Conservation (phyloP, 1,284 basidiomycete species). For the Papiliotrema flavescens region DNA sequence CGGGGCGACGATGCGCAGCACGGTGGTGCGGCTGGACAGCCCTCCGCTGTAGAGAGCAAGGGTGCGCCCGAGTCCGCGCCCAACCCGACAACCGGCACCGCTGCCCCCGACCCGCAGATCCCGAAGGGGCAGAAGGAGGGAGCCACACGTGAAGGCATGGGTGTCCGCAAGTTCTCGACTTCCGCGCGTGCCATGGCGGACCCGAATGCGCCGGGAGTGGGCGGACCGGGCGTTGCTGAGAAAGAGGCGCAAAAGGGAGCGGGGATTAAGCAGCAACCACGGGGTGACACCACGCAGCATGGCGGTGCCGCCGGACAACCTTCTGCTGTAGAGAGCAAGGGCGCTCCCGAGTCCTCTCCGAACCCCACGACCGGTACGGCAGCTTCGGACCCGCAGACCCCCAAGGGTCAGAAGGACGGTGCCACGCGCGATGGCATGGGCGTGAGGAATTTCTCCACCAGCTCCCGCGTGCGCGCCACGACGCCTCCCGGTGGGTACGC, state of each 20-base stretch:
- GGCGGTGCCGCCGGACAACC: slow-evolving; percentile 1
- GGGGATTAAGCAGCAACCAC: background rate
- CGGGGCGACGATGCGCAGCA: slow-evolving; percentile 1
- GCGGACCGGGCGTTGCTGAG: background rate
- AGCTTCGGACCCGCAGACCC: background rate
- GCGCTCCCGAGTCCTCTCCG: background rate
- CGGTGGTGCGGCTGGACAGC: slow-evolving; percentile 2
- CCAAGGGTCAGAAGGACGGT: slow-evolving; percentile 5
- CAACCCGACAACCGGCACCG: background rate
- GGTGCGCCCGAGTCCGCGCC: background rate
- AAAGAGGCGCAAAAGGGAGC: background rate
- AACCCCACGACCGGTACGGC: background rate
- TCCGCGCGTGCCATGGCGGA: background rate
- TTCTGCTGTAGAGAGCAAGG: background rate
- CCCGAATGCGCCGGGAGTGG: background rate
- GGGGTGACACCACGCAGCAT: background rate
- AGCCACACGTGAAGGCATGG: background rate
- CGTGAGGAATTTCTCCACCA: slow-evolving; percentile 10
- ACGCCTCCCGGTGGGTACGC: slow-evolving; percentile 30
- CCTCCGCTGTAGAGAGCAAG: background rate
- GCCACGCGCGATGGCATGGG: slow-evolving; percentile 1
- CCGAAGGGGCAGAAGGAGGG: background rate
- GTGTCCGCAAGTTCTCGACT: background rate
- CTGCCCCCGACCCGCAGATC: slow-evolving; percentile 1
- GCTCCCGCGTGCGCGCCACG: slow-evolving; percentile 5